Percentiles rank a stretch among this genome's conserved stretches.
Conservation (phyloP, 352 stramenopile species). For the Pythium apleroticum region DNA sequence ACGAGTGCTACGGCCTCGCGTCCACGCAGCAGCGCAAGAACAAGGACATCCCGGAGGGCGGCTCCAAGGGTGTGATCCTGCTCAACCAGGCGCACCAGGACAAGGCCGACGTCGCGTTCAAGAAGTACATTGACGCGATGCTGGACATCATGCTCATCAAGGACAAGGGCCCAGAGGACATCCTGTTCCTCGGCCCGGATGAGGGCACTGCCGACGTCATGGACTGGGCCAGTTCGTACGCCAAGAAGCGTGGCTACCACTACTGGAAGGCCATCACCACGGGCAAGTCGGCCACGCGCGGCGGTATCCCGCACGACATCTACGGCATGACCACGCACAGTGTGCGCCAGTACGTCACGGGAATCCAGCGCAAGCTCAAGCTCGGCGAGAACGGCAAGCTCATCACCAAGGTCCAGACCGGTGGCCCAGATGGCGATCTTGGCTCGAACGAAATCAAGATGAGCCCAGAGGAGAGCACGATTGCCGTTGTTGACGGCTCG, state of each 20-base stretch:
- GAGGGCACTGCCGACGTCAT: conserved; percentile 93
- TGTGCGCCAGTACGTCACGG: conserved; percentile 96
- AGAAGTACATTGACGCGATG: conserved; percentile 97
- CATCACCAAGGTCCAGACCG: conserved; percentile 97
- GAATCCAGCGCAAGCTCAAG: conserved; percentile 90
- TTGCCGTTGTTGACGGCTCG: conserved; percentile 94
- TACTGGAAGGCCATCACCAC: conserved; percentile 97
- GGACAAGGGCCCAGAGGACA: conserved; percentile 92
- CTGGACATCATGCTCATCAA: conserved; percentile 89
- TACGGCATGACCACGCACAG: conserved; percentile 98
- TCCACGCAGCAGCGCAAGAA: conserved; percentile 99
- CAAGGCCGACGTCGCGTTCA: conserved; percentile 88
- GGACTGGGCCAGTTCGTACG: conserved; percentile 94
- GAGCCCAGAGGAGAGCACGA: conserved; percentile 93
- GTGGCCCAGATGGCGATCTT: conserved; percentile 97
- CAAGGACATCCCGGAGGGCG: conserved; percentile 99
- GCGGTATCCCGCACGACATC: conserved; percentile 98
- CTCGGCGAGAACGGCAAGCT: conserved; percentile 83
- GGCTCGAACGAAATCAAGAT: conserved; percentile 98
- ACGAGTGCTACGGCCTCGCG: conserved; percentile 96
- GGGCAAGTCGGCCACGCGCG: conserved; percentile 92
- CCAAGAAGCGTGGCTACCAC: conserved; percentile 91
- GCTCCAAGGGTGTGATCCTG: conserved; percentile 96
- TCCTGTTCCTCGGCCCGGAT: conserved; percentile 97
- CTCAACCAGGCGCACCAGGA: conserved; percentile 91